Evolutionary conservation across 139 green algal genomes (phyloP).

Genomic region (Dunaliella primolecta): DNA sequence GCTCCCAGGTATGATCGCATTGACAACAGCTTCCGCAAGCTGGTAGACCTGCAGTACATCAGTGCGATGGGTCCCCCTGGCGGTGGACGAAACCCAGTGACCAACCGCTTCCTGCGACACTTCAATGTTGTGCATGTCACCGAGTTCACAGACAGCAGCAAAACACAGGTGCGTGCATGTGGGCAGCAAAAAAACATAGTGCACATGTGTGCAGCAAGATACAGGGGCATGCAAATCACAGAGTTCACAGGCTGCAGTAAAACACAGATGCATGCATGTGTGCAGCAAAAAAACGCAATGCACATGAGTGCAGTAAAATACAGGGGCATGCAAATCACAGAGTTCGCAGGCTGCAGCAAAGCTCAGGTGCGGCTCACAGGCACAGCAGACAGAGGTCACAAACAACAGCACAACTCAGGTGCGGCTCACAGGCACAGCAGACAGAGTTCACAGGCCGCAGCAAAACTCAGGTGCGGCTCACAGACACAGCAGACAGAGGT

Average conservation of each 20-base stretch:
- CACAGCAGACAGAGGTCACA: too few relatives aligned
- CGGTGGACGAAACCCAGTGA: constrained; percentile 63
- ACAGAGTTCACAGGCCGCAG: constrained; percentile 51
- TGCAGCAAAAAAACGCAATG: too few relatives aligned
- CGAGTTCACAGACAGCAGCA: constrained; percentile 46
- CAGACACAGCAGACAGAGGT: too few relatives aligned
- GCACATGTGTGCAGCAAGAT: too few relatives aligned
- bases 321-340: constrained; percentile 39
- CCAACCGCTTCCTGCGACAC: constrained; percentile 63
- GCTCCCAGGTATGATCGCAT: constrained; percentile 60
- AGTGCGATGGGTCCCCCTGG: constrained; percentile 71
- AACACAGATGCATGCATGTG: constrained; percentile 8
- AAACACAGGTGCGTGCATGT: constrained; percentile 22
- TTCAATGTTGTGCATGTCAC: constrained; percentile 47
- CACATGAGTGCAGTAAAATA: too few relatives aligned
- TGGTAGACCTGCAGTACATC: constrained; percentile 69
- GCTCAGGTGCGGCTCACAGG: constrained; percentile 5
- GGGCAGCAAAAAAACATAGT: too few relatives aligned
- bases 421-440: too few relatives aligned
- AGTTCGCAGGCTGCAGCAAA: constrained; percentile 46
- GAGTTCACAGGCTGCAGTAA: constrained; percentile 48
- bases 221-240: constrained; percentile 37
- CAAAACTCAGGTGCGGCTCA: too few relatives aligned
- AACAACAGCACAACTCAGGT: too few relatives aligned
- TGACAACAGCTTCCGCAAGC: constrained; percentile 63